Evolutionary conservation across 2,329 filamentous ascomycete species (phyloP), one percentile per base, ranked within the genome.

Genomic region (Penicillium janthinellum): DNA sequence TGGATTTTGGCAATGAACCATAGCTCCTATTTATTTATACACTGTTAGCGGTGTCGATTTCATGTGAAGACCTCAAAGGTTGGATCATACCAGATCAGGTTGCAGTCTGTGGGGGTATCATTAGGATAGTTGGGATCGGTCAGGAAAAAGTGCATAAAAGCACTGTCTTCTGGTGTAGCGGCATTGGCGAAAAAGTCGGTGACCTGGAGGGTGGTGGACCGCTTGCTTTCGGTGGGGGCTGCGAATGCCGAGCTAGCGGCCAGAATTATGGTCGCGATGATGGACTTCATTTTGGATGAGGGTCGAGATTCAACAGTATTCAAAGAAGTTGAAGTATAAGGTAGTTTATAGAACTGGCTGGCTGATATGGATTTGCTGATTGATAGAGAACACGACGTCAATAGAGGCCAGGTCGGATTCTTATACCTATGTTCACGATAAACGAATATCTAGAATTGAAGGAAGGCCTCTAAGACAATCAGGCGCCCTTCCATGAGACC

Each of bases 101-200:
- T 66, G 54, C 69, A 71, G 5, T 71, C 64, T 0, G 67, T 64
- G 2, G 67, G 68, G 0, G 69, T 70, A 20, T 69, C 67, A 14
- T 64, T 51, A 6, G 68, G 68, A 45, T 70, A 69, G 37, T 66
- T 68, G 2, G 62, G 35, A 47, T 70, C 68, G 6, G 63, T 69
- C 14, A 68, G 45, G 22, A 62, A 38, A 25, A 71, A 70, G 41
- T 66, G 63, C 58, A 70, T 65, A 17, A 8, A 58, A 14, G 66
- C 62, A 17, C 56, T 48, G 20, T 10, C 3, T 31, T 48, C 31
- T 20, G 20, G 37, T 1, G 6, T 15, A 6, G 53, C 51, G 3
- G 55, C 51, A 6, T 17, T 57, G 14, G 62, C 67, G 22, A 25
- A 48, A 45, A 69, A 56, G 4, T 67, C 62, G 17, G 54, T 66